Evolutionary conservation across 208 protist species (phyloP).

Genomic region (Acanthamoeba healyi): DNA sequence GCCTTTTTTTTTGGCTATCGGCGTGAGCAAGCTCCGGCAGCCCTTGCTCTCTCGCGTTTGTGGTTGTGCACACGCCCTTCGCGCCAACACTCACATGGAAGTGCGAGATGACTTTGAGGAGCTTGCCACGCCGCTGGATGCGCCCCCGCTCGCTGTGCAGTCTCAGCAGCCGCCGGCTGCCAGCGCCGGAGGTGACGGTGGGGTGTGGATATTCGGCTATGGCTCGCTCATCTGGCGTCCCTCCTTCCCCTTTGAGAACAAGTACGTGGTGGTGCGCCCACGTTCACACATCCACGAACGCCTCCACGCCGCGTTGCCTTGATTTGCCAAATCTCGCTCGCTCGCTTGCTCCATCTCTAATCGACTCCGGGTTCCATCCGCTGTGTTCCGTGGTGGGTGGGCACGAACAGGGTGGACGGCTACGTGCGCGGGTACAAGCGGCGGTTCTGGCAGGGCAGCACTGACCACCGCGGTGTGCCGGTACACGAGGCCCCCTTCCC

Average conservation of each 20-base stretch:
- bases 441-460: constrained; percentile 74
- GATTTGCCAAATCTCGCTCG: too few species aligned
- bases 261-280: neutral
- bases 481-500: neutral
- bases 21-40: too few species aligned
- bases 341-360: neutral
- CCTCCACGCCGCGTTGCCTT: too few species aligned
- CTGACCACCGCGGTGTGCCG: constrained; percentile 72
- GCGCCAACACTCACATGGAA: neutral
- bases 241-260: constrained; percentile 53
- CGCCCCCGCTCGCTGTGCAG: neutral
- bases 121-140: neutral
- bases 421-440: constrained; percentile 69
- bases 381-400: too few species aligned
- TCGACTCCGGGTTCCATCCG: too few species aligned
- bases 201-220: constrained; percentile 64
- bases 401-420: constrained; percentile 12
- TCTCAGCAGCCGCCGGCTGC: neutral
- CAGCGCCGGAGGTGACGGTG: neutral
- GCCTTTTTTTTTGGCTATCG: too few species aligned
- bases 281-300: too few species aligned
- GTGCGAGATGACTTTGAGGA: neutral
- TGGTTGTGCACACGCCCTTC: too few species aligned
- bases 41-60: too few species aligned
- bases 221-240: constrained; percentile 55